Evolutionary conservation across 164 flowering plant species (phyloP).

Genomic region (Platanus orientalis): DNA sequence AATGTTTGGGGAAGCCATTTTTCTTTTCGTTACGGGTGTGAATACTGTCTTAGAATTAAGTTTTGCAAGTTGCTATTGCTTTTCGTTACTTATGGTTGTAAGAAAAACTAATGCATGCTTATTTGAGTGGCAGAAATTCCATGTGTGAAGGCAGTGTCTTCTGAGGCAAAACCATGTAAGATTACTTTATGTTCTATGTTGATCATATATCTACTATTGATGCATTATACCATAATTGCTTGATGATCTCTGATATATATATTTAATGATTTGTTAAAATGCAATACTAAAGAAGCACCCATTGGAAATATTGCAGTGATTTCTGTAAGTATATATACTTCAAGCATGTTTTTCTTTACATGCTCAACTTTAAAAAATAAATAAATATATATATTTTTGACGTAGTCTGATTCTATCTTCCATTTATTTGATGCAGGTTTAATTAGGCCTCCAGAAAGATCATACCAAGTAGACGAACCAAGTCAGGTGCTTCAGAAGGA

Average conservation of each 20-base stretch:
- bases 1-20: background rate
- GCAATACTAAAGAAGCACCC: background rate
- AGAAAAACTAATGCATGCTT: no score
- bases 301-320: background rate
- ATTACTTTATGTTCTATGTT: background rate
- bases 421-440: conserved; percentile 21
- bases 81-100: conserved; percentile 5
- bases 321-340: background rate
- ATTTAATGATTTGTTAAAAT: background rate
- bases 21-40: background rate
- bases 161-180: conserved; percentile 41
- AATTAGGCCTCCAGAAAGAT: conserved; percentile 21
- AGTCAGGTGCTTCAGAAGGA: conserved; percentile 36
- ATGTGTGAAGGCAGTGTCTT: conserved; percentile 41
- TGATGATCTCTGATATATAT: no score
- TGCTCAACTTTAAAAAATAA: no score
- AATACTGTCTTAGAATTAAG: background rate
- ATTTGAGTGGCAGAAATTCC: conserved; percentile 48
- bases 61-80: no score
- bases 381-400: background rate
- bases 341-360: background rate
- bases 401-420: background rate
- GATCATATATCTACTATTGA: background rate
- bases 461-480: conserved; percentile 39
- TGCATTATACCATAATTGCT: background rate